Evolutionary conservation across 179 eudicot genomes (phyloP).

Genomic region (Camellia oleifera): DNA sequence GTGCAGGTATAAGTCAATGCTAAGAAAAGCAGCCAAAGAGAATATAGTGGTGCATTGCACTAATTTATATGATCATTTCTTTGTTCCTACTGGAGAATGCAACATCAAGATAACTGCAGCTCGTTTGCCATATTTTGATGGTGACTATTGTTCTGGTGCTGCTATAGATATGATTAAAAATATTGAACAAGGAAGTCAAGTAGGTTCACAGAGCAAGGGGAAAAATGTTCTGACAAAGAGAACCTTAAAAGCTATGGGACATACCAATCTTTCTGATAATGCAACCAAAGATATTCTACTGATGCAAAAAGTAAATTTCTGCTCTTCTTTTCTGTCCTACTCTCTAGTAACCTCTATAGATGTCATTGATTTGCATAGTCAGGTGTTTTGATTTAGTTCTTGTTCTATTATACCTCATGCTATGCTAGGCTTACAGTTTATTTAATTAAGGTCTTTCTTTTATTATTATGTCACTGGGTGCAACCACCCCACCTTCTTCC

Average conservation of each 20-base stretch:
- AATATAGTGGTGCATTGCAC: constrained; percentile 58
- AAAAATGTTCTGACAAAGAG: constrained; percentile 47
- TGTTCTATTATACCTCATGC: no score
- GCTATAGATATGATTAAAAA: constrained; percentile 53
- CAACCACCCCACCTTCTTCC: no score
- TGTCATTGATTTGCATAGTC: neutral
- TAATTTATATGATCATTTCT: constrained; percentile 66
- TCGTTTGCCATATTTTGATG: constrained; percentile 87
- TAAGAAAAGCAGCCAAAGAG: constrained; percentile 60
- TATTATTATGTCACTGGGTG: no score
- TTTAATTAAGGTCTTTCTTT: no score
- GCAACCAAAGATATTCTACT: constrained; percentile 64
- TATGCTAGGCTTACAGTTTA: no score
- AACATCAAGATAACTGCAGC: constrained; percentile 69
- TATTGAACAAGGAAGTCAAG: constrained; percentile 48
- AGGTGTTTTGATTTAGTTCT: no score
- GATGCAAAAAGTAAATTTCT: constrained; percentile 68
- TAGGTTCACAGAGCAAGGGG: constrained; percentile 36
- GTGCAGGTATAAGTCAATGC: constrained; percentile 74
- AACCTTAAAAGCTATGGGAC: constrained; percentile 66
- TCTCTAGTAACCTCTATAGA: neutral
- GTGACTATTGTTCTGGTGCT: constrained; percentile 77
- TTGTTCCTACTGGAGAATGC: constrained; percentile 48
- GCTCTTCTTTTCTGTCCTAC: neutral
- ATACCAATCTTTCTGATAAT: constrained; percentile 48